Percentiles rank a stretch among this genome's conserved stretches.
Conservation (phyloP, 495 filamentous ascomycete species). For the Aspergillus saccharolyticus region DNA sequence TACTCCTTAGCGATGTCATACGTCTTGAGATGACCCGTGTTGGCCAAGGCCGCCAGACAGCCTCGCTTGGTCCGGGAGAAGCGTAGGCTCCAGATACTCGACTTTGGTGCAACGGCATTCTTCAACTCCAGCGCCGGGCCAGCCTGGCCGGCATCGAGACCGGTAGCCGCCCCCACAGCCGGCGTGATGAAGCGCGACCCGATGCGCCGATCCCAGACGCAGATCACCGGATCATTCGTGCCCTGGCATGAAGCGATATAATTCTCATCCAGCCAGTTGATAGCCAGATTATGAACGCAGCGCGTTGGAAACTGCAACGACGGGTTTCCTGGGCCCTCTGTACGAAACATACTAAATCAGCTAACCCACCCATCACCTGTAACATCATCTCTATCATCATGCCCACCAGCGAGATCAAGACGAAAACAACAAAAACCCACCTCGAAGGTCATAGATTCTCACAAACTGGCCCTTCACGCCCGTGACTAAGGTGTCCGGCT, state of each 20-base stretch:
- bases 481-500: slow-evolving; percentile 74
- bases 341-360: background rate
- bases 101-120: slow-evolving; percentile 55
- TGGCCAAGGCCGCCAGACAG: slow-evolving; percentile 70
- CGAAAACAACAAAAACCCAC: slow-evolving; percentile 37
- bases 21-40: slow-evolving; percentile 71
- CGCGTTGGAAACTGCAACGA: slow-evolving; percentile 66
- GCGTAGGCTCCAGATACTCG: slow-evolving; percentile 69
- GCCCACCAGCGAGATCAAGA: slow-evolving; percentile 5
- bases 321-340: slow-evolving; percentile 51
- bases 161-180: slow-evolving; percentile 33
- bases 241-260: slow-evolving; percentile 88
- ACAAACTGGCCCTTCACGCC: slow-evolving; percentile 83
- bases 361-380: background rate
- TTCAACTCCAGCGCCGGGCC: slow-evolving; percentile 61
- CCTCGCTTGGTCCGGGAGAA: slow-evolving; percentile 72
- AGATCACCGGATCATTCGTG: slow-evolving; percentile 61
- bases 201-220: slow-evolving; percentile 84
- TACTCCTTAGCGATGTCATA: slow-evolving; percentile 64
- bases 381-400: background rate
- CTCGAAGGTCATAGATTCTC: slow-evolving; percentile 85
- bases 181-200: slow-evolving; percentile 45
- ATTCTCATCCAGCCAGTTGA: slow-evolving; percentile 85
- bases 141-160: slow-evolving; percentile 30
- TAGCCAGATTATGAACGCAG: slow-evolving; percentile 84